A percentile compares a stretch with the other conserved stretches of the same genome.
Conservation (phyloP, 129 eudicot species). For the Glebionis coronaria region DNA sequence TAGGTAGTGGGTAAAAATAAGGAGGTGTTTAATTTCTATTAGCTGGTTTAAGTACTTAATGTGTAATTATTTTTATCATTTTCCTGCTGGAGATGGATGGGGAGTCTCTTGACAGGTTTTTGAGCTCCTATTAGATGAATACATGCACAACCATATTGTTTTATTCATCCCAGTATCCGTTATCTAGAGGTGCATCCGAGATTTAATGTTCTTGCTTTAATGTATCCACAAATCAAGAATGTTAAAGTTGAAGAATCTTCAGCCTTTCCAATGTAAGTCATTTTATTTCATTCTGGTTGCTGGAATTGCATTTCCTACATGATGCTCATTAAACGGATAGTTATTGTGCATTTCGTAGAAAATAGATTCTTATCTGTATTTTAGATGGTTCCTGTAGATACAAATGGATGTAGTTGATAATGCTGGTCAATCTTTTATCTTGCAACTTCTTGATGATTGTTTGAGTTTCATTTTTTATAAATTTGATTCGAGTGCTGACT, state of each 20-base stretch:
- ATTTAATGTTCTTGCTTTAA: conserved; percentile 55
- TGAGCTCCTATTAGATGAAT: conserved; percentile 34
- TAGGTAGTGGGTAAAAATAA: too few species aligned
- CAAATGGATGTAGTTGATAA: conserved; percentile 23
- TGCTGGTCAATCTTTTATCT: conserved; percentile 29
- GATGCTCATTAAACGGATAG: too few species aligned
- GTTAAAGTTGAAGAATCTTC: conserved; percentile 60
- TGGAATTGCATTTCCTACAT: too few species aligned
- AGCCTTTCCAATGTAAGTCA: conserved; percentile 59
- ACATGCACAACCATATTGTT: conserved; percentile 45
- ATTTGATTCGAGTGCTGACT: conserved; percentile 47
- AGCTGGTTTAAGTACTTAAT: too few species aligned
- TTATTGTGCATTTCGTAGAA: too few species aligned
- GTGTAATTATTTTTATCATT: too few species aligned
- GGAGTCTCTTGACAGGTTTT: conserved; percentile 47
- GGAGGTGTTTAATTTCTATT: too few species aligned
- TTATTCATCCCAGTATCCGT: conserved; percentile 75
- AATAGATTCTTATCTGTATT: too few species aligned
- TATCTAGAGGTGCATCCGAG: conserved; percentile 44
- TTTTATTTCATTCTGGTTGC: not conserved
- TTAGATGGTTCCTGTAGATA: conserved; percentile 75
- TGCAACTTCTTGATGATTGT: conserved; percentile 41
- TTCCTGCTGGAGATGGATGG: conserved; percentile 43
- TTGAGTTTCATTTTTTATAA: conserved; percentile 48
- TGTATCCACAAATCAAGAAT: conserved; percentile 78